phyloP scores from a whole-genome alignment of 2,329 filamentous ascomycete genomes.

The Arthrobotrys sinensis region DNA sequence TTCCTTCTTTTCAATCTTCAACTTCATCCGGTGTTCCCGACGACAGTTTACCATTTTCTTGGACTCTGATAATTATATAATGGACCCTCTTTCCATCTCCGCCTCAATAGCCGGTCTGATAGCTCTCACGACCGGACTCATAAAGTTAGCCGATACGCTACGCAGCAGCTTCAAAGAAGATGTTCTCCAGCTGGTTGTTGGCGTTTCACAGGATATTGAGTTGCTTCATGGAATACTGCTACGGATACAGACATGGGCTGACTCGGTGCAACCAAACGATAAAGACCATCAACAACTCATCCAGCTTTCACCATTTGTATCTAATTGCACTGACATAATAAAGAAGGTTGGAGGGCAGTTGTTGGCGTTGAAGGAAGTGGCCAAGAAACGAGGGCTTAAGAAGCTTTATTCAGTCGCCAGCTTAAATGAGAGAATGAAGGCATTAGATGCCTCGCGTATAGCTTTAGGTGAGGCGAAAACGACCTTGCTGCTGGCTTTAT shows the following conservation, averaged over 20 bases:
- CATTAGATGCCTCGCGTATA: background rate
- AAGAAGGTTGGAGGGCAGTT: slow-evolving; percentile 24
- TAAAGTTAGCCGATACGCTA: slow-evolving; percentile 13
- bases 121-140: slow-evolving; percentile 9
- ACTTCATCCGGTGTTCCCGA: too few species aligned
- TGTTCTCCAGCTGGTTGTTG: background rate
- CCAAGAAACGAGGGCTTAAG: slow-evolving; percentile 15
- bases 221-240: slow-evolving; percentile 10
- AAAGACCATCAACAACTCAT: background rate
- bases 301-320: slow-evolving; percentile 22
- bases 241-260: slow-evolving; percentile 18
- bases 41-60: too few species aligned
- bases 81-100: slow-evolving; percentile 30
- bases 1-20: too few species aligned
- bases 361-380: slow-evolving; percentile 14
- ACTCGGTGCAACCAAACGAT: background rate
- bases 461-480: slow-evolving; percentile 18
- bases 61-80: background rate
- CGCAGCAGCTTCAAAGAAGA: slow-evolving; percentile 19
- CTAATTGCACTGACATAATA: slow-evolving; percentile 2
- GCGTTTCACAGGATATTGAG: slow-evolving; percentile 21
- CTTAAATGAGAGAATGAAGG: slow-evolving; percentile 11
- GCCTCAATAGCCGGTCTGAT: slow-evolving; percentile 35
- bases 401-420: background rate
- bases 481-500: slow-evolving; percentile 22